These are phyloP conservation scores for Chara braunii DNA, from an alignment of 139 green algal species.

Conservation along the genomic window DNA sequence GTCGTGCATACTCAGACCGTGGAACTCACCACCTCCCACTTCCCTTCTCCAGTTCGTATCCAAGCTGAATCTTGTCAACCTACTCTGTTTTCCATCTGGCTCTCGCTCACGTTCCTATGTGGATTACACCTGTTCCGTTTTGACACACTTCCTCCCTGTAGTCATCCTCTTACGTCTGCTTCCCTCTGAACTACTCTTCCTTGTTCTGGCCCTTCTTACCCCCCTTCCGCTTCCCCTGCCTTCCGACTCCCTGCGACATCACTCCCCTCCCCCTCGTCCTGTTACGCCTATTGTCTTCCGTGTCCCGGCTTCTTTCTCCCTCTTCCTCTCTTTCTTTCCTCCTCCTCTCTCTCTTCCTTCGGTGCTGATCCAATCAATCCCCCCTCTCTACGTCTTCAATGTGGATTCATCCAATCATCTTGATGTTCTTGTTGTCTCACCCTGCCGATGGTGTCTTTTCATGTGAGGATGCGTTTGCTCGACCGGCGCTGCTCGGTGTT, in stretches of 20 bases:
- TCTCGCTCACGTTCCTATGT: too few species aligned
- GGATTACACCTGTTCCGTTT: too few species aligned
- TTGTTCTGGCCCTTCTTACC: constrained; percentile 6
- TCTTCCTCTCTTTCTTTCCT: constrained; percentile 5
- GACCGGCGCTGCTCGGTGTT: too few species aligned
- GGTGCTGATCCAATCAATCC: neutral
- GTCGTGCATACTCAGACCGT: too few species aligned
- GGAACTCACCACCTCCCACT: too few species aligned
- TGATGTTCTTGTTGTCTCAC: neutral
- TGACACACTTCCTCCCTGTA: too few species aligned
- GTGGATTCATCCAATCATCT: neutral
- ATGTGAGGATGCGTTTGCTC: too few species aligned
- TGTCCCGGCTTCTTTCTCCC: constrained; percentile 9
- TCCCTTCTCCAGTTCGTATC: too few species aligned
- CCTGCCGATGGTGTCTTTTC: neutral
- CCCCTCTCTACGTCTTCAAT: neutral
- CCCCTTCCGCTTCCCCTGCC: constrained; percentile 1
- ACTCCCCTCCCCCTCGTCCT: constrained; percentile 1
- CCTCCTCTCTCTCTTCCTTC: neutral
- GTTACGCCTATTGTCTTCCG: neutral
- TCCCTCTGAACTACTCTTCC: constrained; percentile 4
- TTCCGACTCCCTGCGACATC: neutral
- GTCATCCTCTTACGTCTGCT: neutral
- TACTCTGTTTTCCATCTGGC: too few species aligned
- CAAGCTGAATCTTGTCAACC: too few species aligned